Percentiles rank a stretch among this genome's conserved stretches.
Evolutionary conservation across 495 filamentous ascomycete species (phyloP).

Genomic region (Symbiotaphrina buchneri): DNA sequence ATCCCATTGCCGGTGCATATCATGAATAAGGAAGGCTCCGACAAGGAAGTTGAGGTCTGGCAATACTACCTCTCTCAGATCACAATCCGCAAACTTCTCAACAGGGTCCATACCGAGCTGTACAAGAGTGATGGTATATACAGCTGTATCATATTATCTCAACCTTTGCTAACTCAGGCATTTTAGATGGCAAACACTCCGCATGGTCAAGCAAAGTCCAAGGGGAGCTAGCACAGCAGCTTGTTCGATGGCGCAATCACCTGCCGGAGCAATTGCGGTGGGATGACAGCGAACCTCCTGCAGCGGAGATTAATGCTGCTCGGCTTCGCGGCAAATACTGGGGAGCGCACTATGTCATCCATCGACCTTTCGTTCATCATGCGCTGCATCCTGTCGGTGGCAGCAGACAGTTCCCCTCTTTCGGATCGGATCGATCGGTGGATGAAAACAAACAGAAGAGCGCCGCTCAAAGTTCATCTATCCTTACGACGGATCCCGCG

Average conservation of each 20-base stretch:
- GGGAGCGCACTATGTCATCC: constrained; percentile 75
- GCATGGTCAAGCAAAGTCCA: constrained; percentile 8
- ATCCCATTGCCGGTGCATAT: too few relatives aligned
- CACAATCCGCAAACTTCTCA: constrained; percentile 64
- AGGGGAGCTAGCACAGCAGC: constrained; percentile 16
- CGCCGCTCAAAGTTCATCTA: too few relatives aligned
- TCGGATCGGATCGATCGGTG: background rate
- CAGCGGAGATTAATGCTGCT: constrained; percentile 58
- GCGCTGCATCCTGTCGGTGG: constrained; percentile 26
- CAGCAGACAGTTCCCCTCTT: constrained; percentile 10
- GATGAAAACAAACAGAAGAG: background rate
- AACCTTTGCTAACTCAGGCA: background rate
- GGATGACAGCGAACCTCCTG: constrained; percentile 40
- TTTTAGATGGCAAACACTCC: constrained; percentile 4
- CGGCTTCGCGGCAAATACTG: constrained; percentile 86
- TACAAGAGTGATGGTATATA: constrained; percentile 38
- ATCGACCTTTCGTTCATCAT: constrained; percentile 55
- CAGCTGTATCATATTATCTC: background rate
- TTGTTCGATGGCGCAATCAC: constrained; percentile 18
- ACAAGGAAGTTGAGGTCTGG: constrained; percentile 23
- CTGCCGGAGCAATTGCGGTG: constrained; percentile 32
- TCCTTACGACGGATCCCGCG: too few relatives aligned
- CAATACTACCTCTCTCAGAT: constrained; percentile 73
- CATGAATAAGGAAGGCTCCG: too few relatives aligned
- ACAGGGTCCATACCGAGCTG: constrained; percentile 58